Conservation (phyloP, 306 rosid species). For the Vigna unguiculata region DNA sequence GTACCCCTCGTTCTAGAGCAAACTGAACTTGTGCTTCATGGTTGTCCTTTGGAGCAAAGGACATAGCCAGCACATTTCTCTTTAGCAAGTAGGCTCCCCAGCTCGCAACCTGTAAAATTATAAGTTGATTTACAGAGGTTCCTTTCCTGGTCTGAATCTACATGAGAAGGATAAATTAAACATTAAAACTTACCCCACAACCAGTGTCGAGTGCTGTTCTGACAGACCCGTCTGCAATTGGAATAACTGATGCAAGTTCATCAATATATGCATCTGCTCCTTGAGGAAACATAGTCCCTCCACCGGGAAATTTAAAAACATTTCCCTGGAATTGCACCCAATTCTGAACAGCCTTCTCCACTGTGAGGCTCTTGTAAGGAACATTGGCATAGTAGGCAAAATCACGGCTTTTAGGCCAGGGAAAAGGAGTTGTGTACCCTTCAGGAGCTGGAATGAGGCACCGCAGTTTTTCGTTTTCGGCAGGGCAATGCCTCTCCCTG, state of each 20-base stretch:
- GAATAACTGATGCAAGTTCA: slow-evolving; percentile 90
- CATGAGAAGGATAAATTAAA: slow-evolving; percentile 13
- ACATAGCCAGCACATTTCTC: slow-evolving; percentile 90
- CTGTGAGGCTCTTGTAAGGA: slow-evolving; percentile 83
- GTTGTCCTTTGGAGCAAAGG: slow-evolving; percentile 97
- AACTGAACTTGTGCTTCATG: slow-evolving; percentile 99
- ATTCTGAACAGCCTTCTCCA: slow-evolving; percentile 94
- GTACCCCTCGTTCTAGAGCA: slow-evolving; percentile 96
- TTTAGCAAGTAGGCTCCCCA: slow-evolving; percentile 98
- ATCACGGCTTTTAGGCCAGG: slow-evolving; percentile 98
- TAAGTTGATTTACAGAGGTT: neutral
- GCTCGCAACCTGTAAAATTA: slow-evolving; percentile 78
- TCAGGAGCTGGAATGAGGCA: slow-evolving; percentile 95
- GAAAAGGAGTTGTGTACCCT: slow-evolving; percentile 84
- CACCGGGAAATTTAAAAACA: slow-evolving; percentile 97
- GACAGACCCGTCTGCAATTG: slow-evolving; percentile 83
- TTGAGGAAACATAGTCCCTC: slow-evolving; percentile 98
- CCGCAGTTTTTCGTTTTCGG: slow-evolving; percentile 75
- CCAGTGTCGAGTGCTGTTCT: slow-evolving; percentile 97
- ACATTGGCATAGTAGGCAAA: slow-evolving; percentile 89
- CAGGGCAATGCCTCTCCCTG: slow-evolving; percentile 97
- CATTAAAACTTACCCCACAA: slow-evolving; percentile 74
- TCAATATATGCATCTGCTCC: slow-evolving; percentile 93
- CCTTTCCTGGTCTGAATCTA: neutral
- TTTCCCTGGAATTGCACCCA: slow-evolving; percentile 94